Evolutionary conservation across 768 basidiomycete species (phyloP).

Genomic region (Boletellus ananas): DNA sequence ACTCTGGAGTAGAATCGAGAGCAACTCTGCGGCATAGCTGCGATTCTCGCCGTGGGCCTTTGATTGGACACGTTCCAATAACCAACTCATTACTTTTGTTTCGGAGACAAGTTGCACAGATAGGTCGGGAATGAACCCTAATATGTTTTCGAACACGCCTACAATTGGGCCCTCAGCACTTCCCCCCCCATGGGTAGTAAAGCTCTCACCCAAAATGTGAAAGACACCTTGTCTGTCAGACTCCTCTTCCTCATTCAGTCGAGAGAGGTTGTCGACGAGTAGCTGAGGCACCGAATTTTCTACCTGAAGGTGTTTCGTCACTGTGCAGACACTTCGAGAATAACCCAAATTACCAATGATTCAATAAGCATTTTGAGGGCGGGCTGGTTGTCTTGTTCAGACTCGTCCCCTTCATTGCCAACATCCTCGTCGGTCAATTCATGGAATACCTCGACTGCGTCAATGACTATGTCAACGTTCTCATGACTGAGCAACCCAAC

Average conservation of each 20-base stretch:
- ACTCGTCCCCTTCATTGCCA: slow-evolving; percentile 70
- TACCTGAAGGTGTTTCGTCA: slow-evolving; percentile 45
- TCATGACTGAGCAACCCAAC: slow-evolving; percentile 91
- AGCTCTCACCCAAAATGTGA: slow-evolving; percentile 71
- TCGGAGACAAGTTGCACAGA: slow-evolving; percentile 66
- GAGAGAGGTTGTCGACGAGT: slow-evolving; percentile 81
- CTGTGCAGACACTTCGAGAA: background rate
- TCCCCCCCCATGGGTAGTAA: background rate
- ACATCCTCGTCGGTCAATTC: slow-evolving; percentile 98
- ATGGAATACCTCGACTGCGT: slow-evolving; percentile 86
- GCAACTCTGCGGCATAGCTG: slow-evolving; percentile 86
- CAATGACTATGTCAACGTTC: slow-evolving; percentile 96
- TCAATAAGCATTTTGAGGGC: slow-evolving; percentile 74
- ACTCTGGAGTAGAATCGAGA: slow-evolving; percentile 86
- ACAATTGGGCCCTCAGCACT: background rate
- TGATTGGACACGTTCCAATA: slow-evolving; percentile 69
- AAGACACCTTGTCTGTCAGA: slow-evolving; percentile 89
- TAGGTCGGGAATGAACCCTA: slow-evolving; percentile 80
- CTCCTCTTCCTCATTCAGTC: slow-evolving; percentile 90
- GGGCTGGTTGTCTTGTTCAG: slow-evolving; percentile 57
- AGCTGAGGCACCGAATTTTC: slow-evolving; percentile 83
- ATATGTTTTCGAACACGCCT: slow-evolving; percentile 92
- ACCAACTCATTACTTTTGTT: slow-evolving; percentile 75
- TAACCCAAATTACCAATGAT: slow-evolving; percentile 55
- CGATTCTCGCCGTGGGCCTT: slow-evolving; percentile 86